Evolutionary conservation across 306 rosid species (phyloP).

Genomic region (Pyrus pyrifolia): DNA sequence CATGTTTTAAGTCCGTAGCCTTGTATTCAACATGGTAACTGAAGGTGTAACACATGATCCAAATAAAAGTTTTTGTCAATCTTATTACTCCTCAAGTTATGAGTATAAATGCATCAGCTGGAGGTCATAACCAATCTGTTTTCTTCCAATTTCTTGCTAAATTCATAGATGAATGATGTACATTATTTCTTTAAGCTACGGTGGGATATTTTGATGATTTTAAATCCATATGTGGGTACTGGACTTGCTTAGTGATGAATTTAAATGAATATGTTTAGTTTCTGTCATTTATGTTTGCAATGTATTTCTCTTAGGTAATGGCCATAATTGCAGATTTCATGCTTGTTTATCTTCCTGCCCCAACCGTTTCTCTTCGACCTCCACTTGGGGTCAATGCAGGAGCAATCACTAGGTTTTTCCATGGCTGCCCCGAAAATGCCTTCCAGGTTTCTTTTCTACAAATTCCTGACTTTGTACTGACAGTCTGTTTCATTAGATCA

Average conservation of each 20-base stretch:
- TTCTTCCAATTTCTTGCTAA: not conserved
- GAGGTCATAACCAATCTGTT: not conserved
- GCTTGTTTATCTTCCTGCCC: conserved; percentile 92
- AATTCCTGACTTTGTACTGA: not conserved
- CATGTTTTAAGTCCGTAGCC: not conserved
- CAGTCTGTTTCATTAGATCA: conserved; percentile 9
- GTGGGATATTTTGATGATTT: not conserved
- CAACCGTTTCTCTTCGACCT: conserved; percentile 76
- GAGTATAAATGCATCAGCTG: not conserved
- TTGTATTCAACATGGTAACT: not conserved
- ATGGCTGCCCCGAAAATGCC: conserved; percentile 95
- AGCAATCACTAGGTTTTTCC: conserved; percentile 68
- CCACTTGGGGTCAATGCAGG: conserved; percentile 69
- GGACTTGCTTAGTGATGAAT: not conserved
- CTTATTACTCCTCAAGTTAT: not conserved
- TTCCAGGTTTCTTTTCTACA: conserved; percentile 55
- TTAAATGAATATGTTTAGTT: not conserved
- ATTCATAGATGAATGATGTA: not conserved
- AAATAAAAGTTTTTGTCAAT: not conserved
- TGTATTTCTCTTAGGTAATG: conserved; percentile 55
- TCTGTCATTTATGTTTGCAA: not conserved
- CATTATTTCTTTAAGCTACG: not conserved
- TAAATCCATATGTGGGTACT: not conserved
- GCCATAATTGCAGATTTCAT: conserved; percentile 94
- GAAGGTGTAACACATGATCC: not conserved